Evolutionary conservation across 192 early-diverging fungal genomes (phyloP).

Genomic region (Coemansia sp.): DNA sequence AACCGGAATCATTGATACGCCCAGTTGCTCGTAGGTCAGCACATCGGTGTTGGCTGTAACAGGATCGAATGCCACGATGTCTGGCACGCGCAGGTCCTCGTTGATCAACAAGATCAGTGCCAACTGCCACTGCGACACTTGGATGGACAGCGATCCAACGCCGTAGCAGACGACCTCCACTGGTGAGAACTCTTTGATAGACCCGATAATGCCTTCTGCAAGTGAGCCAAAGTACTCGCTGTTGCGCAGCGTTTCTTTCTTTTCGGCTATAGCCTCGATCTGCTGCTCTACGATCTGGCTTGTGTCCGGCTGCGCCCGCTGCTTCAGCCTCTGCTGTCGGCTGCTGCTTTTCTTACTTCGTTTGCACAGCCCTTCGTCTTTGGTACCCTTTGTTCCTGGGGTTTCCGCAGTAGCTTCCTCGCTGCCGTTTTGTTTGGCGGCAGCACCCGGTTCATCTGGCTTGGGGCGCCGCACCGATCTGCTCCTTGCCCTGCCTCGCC

Average conservation of each 20-base stretch:
- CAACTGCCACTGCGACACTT: conserved; percentile 49
- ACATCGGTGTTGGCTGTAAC: conserved; percentile 8
- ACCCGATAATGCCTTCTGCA: neutral
- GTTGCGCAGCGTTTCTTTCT: conserved; percentile 9
- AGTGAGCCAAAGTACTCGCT: conserved; percentile 23
- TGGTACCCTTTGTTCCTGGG: neutral
- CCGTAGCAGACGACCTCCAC: conserved; percentile 52
- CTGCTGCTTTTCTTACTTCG: conserved; percentile 3
- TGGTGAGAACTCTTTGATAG: conserved; percentile 24
- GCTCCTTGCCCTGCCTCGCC: neutral
- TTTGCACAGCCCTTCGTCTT: neutral
- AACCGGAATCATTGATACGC: conserved; percentile 19
- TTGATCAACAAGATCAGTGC: conserved; percentile 29
- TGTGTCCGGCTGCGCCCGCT: neutral
- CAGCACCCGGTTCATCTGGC: neutral
- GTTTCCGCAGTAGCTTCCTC: neutral
- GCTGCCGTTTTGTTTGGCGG: neutral
- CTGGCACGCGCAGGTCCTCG: conserved; percentile 6
- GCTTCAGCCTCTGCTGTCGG: neutral
- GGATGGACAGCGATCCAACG: conserved; percentile 27
- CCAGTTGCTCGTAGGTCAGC: conserved; percentile 9
- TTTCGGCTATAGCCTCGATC: conserved; percentile 13
- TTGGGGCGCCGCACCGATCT: neutral
- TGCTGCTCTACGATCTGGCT: conserved; percentile 5
- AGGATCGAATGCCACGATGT: conserved; percentile 39